Evolutionary conservation across 164 flowering plant species (phyloP), one percentile per base, ranked within the genome.

Genomic region (Warburgia ugandensis): DNA sequence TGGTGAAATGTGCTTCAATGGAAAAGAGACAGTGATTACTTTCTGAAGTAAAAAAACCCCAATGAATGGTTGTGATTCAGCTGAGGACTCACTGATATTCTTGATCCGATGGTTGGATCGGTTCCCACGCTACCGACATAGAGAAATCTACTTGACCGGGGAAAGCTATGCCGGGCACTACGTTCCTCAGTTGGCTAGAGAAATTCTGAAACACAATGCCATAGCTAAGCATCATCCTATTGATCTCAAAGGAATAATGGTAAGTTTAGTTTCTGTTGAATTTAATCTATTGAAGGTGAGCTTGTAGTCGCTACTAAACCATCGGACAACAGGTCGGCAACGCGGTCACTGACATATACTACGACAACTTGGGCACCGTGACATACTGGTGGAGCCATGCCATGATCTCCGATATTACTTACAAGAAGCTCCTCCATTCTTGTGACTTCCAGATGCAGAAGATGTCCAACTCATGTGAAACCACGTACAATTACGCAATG

Each of bases 131-230:
- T 89, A 84, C 77, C 73, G 70, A 51, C 22, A 54, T 31, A 64
- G 88, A 6, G 95, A 86, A 21, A 58, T 86, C 6, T 89, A 78
- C 29, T 21, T 89, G 8, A 72, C 84, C 0, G 97, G 97, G 40
- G 97, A 89, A 65, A 89, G 97, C 75, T 89, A 89, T 32, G 96
- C 94, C 1, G 96, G 94, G n/a, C 94, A 88, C 45, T 85, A 88
- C 54, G 92, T 85, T 3, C 95, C 95, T 55, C 97, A 85, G 58
- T 48, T 88, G 48, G 94, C 97, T 4, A 63, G 65, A 48, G 71
- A 77, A 58, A 80, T 88, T 16, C 39, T 80, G 58, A 23, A 35
- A 21, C 61, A 80, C 73, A 84, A 83, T 50, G 23, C 61, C 29
- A 68, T 54, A 2, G 40, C 79, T 48, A 71, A 69, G 59, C 55